Base-by-base conservation (phyloP, 2,329 filamentous ascomycete species). In the Ophiocordyceps polyrhachis-furcata region DNA sequence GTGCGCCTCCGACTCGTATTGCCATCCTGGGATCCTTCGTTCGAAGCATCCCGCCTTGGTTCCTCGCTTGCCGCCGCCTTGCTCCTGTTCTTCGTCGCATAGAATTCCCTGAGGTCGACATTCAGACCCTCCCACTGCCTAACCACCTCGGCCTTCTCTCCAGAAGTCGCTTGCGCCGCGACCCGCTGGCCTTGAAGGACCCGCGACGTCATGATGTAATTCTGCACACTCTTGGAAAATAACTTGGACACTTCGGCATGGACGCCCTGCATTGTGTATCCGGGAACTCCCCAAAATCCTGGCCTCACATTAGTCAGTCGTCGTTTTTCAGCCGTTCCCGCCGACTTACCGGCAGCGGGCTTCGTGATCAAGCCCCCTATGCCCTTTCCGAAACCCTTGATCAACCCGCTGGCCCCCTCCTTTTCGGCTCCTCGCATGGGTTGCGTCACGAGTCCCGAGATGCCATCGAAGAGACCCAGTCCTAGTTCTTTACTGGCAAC, bases 321-420 rank as follows among this genome's bases (percentile, higher is more conserved):
- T 19, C n/a, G 25, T 28, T 28, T 28, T 9, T 38, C 15, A 19
- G 17, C 35, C 2, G 7, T n/a, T 38, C 4, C 7, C 1, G 35
- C 17, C 35, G 20, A 61, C 71, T 61, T 60, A 78, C 78, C 85
- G 47, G 83, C 84, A 46, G 79, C 74, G n/a, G 86, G 83, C 57
- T 93, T 93, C 19, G 91, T 63, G 1, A 91, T 68, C 2, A 93
- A 58, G 0, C 88, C 88, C 5, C 84, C 85, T 37, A 93, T 73
- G 0, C 86, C 88, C 56, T 85, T 91, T 1, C 81, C 86, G 41
- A 93, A 68, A 0, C 84, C 84, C 58, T 88, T 89, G 13, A 87
- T 55, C 8, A 88, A 68, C 1, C 88, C 88, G 3, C 51, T 53
- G 1, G 61, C 59, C 1, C 68, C 67, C 38, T 68, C 66, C 48